Percentiles rank a stretch among this genome's conserved stretches.
Conservation (phyloP, 805 yeast species). For the Kodamaea laetipori region DNA sequence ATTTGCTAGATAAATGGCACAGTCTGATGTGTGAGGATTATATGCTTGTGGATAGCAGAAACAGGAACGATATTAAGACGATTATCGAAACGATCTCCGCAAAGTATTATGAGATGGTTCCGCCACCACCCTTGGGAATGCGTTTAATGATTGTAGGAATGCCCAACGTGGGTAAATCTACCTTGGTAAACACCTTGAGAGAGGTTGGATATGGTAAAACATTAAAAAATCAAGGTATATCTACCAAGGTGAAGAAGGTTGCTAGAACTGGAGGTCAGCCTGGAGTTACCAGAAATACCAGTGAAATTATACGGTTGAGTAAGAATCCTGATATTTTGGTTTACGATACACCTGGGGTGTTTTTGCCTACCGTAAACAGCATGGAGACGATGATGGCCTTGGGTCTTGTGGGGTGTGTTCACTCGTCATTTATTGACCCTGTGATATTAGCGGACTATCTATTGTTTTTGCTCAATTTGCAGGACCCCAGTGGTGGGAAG, state of each 20-base stretch:
- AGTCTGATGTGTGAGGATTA: constrained; percentile 29
- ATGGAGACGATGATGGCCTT: constrained; percentile 73
- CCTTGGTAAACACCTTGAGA: constrained; percentile 76
- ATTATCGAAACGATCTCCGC: constrained; percentile 54
- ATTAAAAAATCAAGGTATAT: constrained; percentile 25
- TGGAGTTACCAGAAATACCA: constrained; percentile 82
- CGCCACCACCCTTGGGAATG: constrained; percentile 83
- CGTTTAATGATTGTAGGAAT: constrained; percentile 81
- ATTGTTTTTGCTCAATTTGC: constrained; percentile 69
- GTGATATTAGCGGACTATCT: constrained; percentile 84
- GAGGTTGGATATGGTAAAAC: constrained; percentile 36
- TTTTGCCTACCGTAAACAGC: constrained; percentile 70
- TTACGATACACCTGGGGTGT: constrained; percentile 93
- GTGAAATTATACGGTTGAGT: constrained; percentile 69
- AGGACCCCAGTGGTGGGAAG: constrained; percentile 47
- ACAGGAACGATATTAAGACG: constrained; percentile 47
- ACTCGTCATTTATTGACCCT: constrained; percentile 72
- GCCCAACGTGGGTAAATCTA: constrained; percentile 98
- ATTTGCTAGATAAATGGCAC: constrained; percentile 38
- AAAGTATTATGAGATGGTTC: constrained; percentile 47
- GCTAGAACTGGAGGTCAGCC: constrained; percentile 87
- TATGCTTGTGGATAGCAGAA: constrained; percentile 60
- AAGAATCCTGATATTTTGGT: constrained; percentile 64
- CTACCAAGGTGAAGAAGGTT: constrained; percentile 53
- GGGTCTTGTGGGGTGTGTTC: constrained; percentile 74